Evolutionary conservation across 2,329 filamentous ascomycete species (phyloP), one percentile per base, ranked within the genome.

Genomic region (Emmonsia crescens): DNA sequence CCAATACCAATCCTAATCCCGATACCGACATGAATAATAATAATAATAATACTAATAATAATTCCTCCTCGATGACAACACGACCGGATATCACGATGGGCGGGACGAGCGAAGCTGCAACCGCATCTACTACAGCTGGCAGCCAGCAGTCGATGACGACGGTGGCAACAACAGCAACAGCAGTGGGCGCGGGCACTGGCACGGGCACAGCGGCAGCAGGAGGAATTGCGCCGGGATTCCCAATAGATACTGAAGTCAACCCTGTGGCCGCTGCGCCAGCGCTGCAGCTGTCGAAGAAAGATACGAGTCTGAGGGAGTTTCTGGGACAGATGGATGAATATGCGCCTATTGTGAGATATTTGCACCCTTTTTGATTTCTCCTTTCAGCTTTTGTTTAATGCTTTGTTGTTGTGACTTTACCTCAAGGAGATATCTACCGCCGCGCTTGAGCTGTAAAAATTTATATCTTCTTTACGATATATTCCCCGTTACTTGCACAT

Each of bases 251-350:
- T 51, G 65, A 64, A 59, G 36, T 60, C 31, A 67, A 64, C 33
- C 68, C 66, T 67, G 70, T 57, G 64, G 69, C 42, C 64, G 64
- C 55, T 63, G 67, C 57, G 60, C 63, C 55, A 62, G 67, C 58
- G 60, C 75, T 81, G 5, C 74, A 80, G 49, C 86, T 89, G 1
- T 87, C 87, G 59, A 90, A 91, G 73, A 97, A 97, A 77, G 94
- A 99, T 77, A 87, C 88, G 24, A 96, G 89, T 46, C 78, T 99
- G 66, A 89, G 92, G 71, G 93, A 97, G 76, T 96, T 99, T 72
- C 76, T 99, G 21, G 83, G 84, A 66, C 96, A 96, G 81, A 97
- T 99, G 88, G 94, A 99, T 73, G 94, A 99, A 71, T 97, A 94
- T 76, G 91, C 94, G 64, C 94, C 94, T 12, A 96, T 99, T 70